Evolutionary conservation across 768 basidiomycete species (phyloP).

Genomic region (Suillus discolor): DNA sequence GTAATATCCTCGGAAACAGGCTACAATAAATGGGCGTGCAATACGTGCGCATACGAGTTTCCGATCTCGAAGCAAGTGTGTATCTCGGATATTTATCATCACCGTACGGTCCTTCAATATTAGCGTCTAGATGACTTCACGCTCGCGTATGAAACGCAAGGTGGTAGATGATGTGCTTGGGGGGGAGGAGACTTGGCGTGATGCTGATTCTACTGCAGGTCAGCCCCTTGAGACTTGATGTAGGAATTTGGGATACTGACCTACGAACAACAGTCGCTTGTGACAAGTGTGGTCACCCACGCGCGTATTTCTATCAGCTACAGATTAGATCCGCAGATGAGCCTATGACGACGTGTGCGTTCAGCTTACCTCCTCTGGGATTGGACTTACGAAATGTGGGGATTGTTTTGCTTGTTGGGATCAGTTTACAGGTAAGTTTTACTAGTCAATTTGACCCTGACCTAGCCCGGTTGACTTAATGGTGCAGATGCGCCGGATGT

Average conservation of each 20-base stretch:
- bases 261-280: constrained; percentile 42
- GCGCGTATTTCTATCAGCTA: constrained; percentile 94
- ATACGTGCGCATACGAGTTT: constrained; percentile 94
- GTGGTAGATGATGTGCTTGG: constrained; percentile 95
- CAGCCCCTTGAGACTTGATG: constrained; percentile 12
- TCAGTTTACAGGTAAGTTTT: constrained; percentile 4
- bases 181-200: constrained; percentile 91
- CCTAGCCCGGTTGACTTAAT: constrained; percentile 5
- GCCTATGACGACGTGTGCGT: constrained; percentile 63
- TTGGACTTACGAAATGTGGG: background rate
- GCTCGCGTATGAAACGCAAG: constrained; percentile 83
- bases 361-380: background rate
- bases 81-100: background rate
- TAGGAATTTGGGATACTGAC: background rate
- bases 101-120: background rate
- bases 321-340: constrained; percentile 95
- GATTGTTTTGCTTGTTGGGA: background rate
- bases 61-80: constrained; percentile 5
- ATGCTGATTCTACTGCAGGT: constrained; percentile 89
- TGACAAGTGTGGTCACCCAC: constrained; percentile 68
- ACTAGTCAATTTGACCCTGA: background rate
- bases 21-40: constrained; percentile 92
- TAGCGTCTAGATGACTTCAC: constrained; percentile 77
- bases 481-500: constrained; percentile 60
- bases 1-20: constrained; percentile 76